Base-by-base conservation (phyloP, 1,284 basidiomycete genomes). In the Paramarasmius palmivorus region DNA sequence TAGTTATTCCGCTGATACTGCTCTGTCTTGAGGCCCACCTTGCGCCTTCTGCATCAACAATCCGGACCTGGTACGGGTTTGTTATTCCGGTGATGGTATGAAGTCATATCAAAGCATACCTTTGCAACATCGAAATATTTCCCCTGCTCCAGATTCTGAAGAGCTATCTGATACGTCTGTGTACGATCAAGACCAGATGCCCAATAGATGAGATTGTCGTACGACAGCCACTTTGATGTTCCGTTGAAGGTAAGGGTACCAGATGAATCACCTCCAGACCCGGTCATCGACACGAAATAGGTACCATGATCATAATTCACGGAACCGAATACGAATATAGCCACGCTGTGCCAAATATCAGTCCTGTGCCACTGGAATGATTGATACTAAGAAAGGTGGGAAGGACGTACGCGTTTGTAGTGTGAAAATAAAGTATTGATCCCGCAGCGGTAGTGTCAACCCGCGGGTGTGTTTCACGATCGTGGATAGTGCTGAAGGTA, bases 171-270 rank as follows among this genome's bases (percentile, higher is more conserved):
- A 36, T 63, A 63, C 8, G 45, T 50, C 44, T 57, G 41, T 4
- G 35, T 51, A 4, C 54, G 52, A 47, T 63, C 57, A 52, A 63
- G 36, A 2, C 56, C 62, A n/a, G 52, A 42, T 37, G 62, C 62
- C 22, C 38, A 63, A 26, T 54, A 63, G 20, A 62, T 2, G 4
- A 62, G 37, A 42, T 55, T 58, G 47, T 58, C 52, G 3, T 61
- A 51, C 8, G 53, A 59, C 14, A 63, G 61, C 62, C 62, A 63
- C 38, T 57, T 57, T 4, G 60, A 61, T 9, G 60, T 59, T 12
- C 47, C 62, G 37, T 61, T 63, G 50, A 63, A 61, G 23, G 57
- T 58, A 3, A 59, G 60, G 2, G 53, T 35, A 3, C 53, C 50
- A 15, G 52, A 52, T 7, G 60, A 62, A 6, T 38, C 56, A 17